Conservation (phyloP, 805 yeast genomes). For the Lipomyces mesembrius region DNA sequence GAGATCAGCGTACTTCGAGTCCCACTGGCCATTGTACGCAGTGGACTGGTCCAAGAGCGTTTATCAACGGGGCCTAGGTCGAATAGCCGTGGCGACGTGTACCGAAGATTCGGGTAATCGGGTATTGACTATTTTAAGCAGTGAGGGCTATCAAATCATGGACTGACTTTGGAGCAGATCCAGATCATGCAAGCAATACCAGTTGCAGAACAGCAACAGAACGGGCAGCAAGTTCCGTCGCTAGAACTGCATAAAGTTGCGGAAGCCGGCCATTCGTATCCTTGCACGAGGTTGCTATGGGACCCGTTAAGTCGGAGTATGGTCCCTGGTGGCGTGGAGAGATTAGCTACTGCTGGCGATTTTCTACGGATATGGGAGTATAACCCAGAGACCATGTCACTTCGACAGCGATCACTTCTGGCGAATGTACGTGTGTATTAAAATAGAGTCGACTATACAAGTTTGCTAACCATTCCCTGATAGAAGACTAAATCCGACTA, state of each 20-base stretch:
- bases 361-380: slow-evolving; percentile 67
- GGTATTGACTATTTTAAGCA: slow-evolving; percentile 42
- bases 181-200: slow-evolving; percentile 42
- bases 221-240: slow-evolving; percentile 40
- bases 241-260: slow-evolving; percentile 54
- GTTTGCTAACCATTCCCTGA: neutral
- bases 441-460: neutral
- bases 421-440: slow-evolving; percentile 40
- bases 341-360: slow-evolving; percentile 74
- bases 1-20: slow-evolving; percentile 51
- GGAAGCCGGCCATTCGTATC: slow-evolving; percentile 63
- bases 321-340: slow-evolving; percentile 45
- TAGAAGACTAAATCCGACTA: slow-evolving; percentile 49
- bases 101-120: slow-evolving; percentile 77
- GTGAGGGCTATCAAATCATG: neutral
- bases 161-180: slow-evolving; percentile 21
- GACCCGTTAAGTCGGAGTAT: slow-evolving; percentile 53
- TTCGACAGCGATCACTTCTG: slow-evolving; percentile 51
- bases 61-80: slow-evolving; percentile 48
- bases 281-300: slow-evolving; percentile 76
- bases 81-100: slow-evolving; percentile 73
- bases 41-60: slow-evolving; percentile 57
- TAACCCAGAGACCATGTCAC: slow-evolving; percentile 45
- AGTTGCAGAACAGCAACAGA: slow-evolving; percentile 29
- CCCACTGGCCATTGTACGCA: slow-evolving; percentile 56